phyloP scores from a whole-genome alignment of 2,329 filamentous ascomycete genomes.

The Tympanopsis confertula region DNA sequence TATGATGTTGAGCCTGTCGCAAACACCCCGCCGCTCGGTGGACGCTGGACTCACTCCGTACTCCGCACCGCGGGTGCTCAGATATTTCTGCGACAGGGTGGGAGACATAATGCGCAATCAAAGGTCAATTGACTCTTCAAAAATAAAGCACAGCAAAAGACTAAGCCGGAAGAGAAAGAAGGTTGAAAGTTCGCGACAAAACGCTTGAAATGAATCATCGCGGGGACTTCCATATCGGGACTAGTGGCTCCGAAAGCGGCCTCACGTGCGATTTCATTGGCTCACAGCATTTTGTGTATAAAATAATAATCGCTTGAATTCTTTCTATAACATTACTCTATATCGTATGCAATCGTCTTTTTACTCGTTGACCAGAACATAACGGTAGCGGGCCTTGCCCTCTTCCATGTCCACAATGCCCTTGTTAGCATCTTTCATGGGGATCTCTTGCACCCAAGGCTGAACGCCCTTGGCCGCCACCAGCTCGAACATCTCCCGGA shows the following conservation, averaged over 20 bases:
- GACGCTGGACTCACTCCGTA: conserved; percentile 15
- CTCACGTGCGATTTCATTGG: too few species aligned
- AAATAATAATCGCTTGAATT: too few species aligned
- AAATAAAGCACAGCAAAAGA: too few species aligned
- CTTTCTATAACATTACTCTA: too few species aligned
- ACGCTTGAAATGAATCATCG: too few species aligned
- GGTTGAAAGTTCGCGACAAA: too few species aligned
- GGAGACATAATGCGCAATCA: conserved; percentile 12
- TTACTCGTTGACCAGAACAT: conserved; percentile 13
- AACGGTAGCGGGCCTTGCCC: conserved; percentile 22
- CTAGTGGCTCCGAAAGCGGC: too few species aligned
- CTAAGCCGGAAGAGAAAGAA: too few species aligned
- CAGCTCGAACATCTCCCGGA: conserved; percentile 36
- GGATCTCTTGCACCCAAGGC: conserved; percentile 33
- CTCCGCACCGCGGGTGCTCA: conserved; percentile 38
- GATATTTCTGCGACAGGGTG: conserved; percentile 33
- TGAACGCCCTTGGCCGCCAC: conserved; percentile 32
- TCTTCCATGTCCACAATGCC: conserved; percentile 31
- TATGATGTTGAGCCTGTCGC: not conserved
- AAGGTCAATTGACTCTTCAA: too few species aligned
- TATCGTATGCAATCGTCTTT: conserved; percentile 2
- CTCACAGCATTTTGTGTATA: too few species aligned
- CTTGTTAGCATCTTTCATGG: conserved; percentile 31
- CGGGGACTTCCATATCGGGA: too few species aligned
- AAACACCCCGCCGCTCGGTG: too few species aligned